phyloP scores from a whole-genome alignment of 441 rosid species.

The Erodium texanum region DNA sequence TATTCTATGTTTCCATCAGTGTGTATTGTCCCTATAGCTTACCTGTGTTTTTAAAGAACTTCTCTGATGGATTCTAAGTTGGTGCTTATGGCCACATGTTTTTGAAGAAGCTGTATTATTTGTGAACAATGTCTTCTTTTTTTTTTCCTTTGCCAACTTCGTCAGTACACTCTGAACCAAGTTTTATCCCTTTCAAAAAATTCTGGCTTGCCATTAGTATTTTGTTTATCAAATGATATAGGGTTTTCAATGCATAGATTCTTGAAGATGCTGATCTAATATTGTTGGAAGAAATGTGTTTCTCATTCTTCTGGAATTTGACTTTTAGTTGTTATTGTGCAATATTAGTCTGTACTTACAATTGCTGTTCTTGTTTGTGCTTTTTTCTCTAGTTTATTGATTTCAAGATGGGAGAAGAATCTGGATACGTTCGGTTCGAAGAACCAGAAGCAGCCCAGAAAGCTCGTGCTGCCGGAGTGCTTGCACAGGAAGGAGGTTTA shows the following conservation, averaged over 20 bases:
- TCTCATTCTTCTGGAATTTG: neutral
- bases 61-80: neutral
- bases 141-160: too few relatives aligned
- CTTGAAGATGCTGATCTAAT: neutral
- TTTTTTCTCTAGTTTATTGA: slow-evolving; percentile 54
- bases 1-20: neutral
- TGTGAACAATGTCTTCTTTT: too few relatives aligned
- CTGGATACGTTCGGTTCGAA: slow-evolving; percentile 75
- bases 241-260: neutral
- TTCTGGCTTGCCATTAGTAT: neutral
- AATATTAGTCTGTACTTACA: neutral
- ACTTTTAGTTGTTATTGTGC: too few relatives aligned
- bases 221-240: neutral
- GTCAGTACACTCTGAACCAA: too few relatives aligned
- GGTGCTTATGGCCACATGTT: neutral
- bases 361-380: neutral
- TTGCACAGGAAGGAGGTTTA: slow-evolving; percentile 75
- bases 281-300: neutral
- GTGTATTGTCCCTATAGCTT: neutral
- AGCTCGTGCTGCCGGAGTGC: slow-evolving; percentile 90
- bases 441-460: slow-evolving; percentile 81
- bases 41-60: too few relatives aligned
- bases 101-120: too few relatives aligned
- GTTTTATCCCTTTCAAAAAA: too few relatives aligned
- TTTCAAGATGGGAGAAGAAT: slow-evolving; percentile 72